These are phyloP conservation scores for Psophocarpus tetragonolobus DNA, from an alignment of 306 rosid genomes.

Conservation along the genomic window DNA sequence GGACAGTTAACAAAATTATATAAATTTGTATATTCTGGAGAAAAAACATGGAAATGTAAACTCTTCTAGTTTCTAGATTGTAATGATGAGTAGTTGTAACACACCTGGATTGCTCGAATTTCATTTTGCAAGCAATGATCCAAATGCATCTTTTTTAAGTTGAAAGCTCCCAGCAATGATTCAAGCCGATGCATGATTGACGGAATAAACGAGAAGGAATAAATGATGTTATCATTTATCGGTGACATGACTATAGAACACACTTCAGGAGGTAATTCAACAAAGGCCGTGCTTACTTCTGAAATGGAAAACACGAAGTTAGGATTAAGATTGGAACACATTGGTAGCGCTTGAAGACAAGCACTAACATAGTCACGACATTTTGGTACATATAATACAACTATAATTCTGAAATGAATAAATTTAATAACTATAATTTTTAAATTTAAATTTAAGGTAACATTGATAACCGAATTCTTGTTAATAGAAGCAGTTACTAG, in stretches of 20 bases:
- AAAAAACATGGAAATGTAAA: not conserved
- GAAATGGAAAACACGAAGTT: conserved; percentile 30
- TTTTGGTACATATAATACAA: not conserved
- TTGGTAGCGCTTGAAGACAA: conserved; percentile 1
- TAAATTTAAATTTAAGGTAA: no score
- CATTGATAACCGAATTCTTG: not conserved
- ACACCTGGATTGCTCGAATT: conserved; percentile 66
- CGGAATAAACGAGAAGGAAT: conserved; percentile 72
- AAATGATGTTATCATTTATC: conserved; percentile 44
- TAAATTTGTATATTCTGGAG: not conserved
- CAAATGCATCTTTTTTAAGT: conserved; percentile 60
- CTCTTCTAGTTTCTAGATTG: not conserved
- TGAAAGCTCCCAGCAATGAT: conserved; percentile 64
- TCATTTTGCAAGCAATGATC: conserved; percentile 56
- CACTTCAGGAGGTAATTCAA: conserved; percentile 84
- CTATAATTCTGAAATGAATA: not conserved
- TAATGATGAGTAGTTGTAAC: not conserved
- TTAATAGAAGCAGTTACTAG: not conserved
- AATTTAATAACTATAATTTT: no score
- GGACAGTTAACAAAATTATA: not conserved
- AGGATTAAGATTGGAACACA: conserved; percentile 21
- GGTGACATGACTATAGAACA: conserved; percentile 77
- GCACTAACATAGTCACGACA: not conserved
- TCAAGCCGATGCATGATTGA: conserved; percentile 81
- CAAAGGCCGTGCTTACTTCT: conserved; percentile 52